Percentiles rank a stretch among this genome's conserved stretches.
phyloP scores from a whole-genome alignment of 2,329 filamentous ascomycete species.

The Colletotrichum filicis region DNA sequence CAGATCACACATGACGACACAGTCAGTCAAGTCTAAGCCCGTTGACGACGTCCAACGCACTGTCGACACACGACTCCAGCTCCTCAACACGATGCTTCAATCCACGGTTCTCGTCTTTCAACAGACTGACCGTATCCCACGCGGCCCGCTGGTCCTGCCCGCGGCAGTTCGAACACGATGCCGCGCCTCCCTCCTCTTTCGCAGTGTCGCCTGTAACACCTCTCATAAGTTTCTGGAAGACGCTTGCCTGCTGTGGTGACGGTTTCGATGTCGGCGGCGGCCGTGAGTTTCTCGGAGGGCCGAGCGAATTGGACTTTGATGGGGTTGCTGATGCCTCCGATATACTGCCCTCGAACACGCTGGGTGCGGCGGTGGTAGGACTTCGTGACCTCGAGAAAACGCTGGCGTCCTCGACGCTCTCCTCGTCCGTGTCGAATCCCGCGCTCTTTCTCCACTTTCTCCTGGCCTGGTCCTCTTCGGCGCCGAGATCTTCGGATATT shows the following conservation, averaged over 20 bases:
- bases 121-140: conserved; percentile 72
- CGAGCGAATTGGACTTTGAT: conserved; percentile 35
- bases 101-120: conserved; percentile 71
- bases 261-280: conserved; percentile 35
- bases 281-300: neutral
- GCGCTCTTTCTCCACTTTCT: conserved; percentile 53
- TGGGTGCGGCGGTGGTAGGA: conserved; percentile 59
- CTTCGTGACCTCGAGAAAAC: conserved; percentile 71
- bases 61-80: conserved; percentile 70
- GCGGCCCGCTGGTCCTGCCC: conserved; percentile 69
- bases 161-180: conserved; percentile 65
- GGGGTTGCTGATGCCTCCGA: conserved; percentile 29
- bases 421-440: conserved; percentile 64
- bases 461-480: conserved; percentile 60
- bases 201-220: conserved; percentile 51
- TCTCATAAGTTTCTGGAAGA: conserved; percentile 55
- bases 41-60: conserved; percentile 69
- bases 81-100: conserved; percentile 69
- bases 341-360: conserved; percentile 45
- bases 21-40: conserved; percentile 57
- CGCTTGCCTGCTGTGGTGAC: conserved; percentile 40
- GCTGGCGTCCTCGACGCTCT: conserved; percentile 61
- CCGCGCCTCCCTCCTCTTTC: conserved; percentile 39
- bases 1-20: neutral
- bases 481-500: conserved; percentile 63